These are phyloP conservation scores for Xylaria multiplex DNA, from an alignment of 2,329 filamentous ascomycete species.

Conservation along the genomic window DNA sequence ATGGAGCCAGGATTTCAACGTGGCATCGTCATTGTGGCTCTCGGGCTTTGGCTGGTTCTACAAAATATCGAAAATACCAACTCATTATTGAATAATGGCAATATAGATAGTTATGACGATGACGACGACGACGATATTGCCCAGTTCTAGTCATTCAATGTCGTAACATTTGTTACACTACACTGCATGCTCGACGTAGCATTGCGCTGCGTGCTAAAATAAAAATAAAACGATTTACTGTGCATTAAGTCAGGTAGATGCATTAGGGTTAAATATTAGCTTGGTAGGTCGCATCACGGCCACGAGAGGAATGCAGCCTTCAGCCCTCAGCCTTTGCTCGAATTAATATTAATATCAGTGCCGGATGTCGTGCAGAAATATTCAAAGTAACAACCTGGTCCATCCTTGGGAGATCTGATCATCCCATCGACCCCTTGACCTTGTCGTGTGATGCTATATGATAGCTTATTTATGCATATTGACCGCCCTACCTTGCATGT, in stretches of 20 bases:
- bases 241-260: slow-evolving; percentile 25
- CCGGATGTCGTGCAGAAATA: slow-evolving; percentile 35
- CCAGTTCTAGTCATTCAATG: slow-evolving; percentile 5
- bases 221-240: slow-evolving; percentile 30
- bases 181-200: slow-evolving; percentile 27
- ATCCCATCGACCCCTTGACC: slow-evolving; percentile 13
- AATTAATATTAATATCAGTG: slow-evolving; percentile 21
- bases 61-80: not conserved
- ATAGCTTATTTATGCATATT: slow-evolving; percentile 27
- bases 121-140: not conserved
- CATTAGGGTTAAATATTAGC: slow-evolving; percentile 19
- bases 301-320: slow-evolving; percentile 22
- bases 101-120: not conserved
- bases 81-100: slow-evolving; percentile 3
- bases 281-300: slow-evolving; percentile 22
- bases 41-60: slow-evolving; percentile 8
- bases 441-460: slow-evolving; percentile 21
- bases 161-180: slow-evolving; percentile 3
- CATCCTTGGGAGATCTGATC: slow-evolving; percentile 19
- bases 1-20: slow-evolving; percentile 25
- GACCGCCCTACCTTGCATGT: slow-evolving; percentile 22
- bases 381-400: slow-evolving; percentile 16
- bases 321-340: slow-evolving; percentile 26
- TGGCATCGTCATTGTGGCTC: slow-evolving; percentile 25
- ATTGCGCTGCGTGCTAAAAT: slow-evolving; percentile 27